phyloP scores from a whole-genome alignment of 345 rosid species.

The Bruguiera parviflora region DNA sequence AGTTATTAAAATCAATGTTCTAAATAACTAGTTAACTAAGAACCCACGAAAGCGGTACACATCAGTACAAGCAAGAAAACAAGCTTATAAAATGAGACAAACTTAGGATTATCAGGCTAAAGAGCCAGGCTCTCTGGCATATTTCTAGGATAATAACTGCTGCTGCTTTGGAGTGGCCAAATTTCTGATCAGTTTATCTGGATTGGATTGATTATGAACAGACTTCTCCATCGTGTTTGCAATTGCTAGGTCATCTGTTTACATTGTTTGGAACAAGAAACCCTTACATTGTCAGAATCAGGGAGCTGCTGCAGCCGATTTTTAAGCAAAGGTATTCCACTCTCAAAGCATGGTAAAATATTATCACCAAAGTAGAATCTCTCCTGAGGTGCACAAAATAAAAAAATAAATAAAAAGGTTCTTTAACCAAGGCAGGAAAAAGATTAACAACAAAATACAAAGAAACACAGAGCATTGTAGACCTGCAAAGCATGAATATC shows the following conservation, averaged over 20 bases:
- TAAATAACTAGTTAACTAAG: too few relatives aligned
- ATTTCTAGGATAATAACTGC: too few relatives aligned
- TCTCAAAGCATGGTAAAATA: conserved; percentile 88
- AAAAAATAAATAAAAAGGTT: neutral
- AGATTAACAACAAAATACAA: neutral
- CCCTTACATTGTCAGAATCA: conserved; percentile 84
- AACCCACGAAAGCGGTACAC: too few relatives aligned
- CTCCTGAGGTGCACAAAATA: conserved; percentile 45
- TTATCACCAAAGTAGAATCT: conserved; percentile 96
- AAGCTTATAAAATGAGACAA: too few relatives aligned
- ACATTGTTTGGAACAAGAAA: conserved; percentile 2
- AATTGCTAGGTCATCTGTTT: neutral
- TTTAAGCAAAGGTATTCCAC: conserved; percentile 92
- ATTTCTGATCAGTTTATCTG: too few relatives aligned
- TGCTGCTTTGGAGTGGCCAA: too few relatives aligned
- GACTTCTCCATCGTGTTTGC: too few relatives aligned
- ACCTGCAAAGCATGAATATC: conserved; percentile 99
- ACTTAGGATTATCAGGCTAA: too few relatives aligned
- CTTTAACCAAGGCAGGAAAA: neutral
- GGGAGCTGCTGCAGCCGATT: conserved; percentile 77
- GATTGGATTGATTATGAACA: too few relatives aligned
- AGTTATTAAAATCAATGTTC: too few relatives aligned
- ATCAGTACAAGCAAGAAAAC: too few relatives aligned
- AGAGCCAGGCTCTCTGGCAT: too few relatives aligned
- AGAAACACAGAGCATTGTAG: neutral